Conservation (phyloP, 2,329 filamentous ascomycete genomes). For the Ascocoryne sarcoides region DNA sequence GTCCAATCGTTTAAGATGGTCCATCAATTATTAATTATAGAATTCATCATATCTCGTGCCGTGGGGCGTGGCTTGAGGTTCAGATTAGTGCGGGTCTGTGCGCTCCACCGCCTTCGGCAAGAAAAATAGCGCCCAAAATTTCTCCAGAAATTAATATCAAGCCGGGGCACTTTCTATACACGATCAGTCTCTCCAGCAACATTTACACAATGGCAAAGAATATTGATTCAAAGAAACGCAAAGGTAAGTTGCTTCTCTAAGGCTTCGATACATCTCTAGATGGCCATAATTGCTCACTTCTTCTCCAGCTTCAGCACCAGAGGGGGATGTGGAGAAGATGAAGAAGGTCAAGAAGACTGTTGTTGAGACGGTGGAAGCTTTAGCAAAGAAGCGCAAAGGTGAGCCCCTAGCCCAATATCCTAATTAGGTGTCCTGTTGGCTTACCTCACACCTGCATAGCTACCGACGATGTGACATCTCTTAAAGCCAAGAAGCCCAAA, state of each 20-base stretch:
- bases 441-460: constrained; percentile 14
- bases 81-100: too few relatives aligned
- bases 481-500: constrained; percentile 29
- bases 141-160: too few relatives aligned
- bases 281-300: too few relatives aligned
- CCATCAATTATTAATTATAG: too few relatives aligned
- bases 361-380: constrained; percentile 11
- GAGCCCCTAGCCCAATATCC: neutral
- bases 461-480: constrained; percentile 23
- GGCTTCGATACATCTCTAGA: constrained; percentile 1
- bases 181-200: too few relatives aligned
- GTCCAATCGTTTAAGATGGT: too few relatives aligned
- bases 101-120: too few relatives aligned
- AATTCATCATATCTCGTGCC: too few relatives aligned
- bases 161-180: too few relatives aligned
- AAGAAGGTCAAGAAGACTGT: constrained; percentile 33
- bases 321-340: constrained; percentile 27
- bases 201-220: constrained; percentile 44
- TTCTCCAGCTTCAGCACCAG: constrained; percentile 29
- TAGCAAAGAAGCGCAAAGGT: constrained; percentile 30
- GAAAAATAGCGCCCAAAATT: too few relatives aligned
- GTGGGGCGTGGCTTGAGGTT: too few relatives aligned
- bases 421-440: neutral
- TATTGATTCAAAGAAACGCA: constrained; percentile 46
- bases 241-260: constrained; percentile 30